These are phyloP conservation scores for Avena sativa DNA, from an alignment of 176 grass and related monocot species.

Conservation along the genomic window DNA sequence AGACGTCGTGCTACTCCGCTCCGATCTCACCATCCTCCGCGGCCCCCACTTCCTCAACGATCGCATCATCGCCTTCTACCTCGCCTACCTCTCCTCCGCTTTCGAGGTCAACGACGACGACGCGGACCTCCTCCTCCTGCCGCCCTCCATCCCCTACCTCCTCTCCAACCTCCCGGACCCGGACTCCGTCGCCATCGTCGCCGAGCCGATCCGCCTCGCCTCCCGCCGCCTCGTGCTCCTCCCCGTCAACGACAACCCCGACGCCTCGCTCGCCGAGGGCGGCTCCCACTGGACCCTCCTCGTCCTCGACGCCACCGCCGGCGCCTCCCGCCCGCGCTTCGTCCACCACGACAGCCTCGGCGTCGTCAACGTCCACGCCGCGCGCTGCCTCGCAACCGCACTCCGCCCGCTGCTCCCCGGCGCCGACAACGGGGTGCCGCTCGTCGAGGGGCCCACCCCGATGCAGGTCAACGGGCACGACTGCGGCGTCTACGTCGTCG, in stretches of 20 bases:
- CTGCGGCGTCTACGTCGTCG: slow-evolving; percentile 78
- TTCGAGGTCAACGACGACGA: slow-evolving; percentile 28
- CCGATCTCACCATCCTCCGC: slow-evolving; percentile 68
- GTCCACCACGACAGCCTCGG: slow-evolving; percentile 78
- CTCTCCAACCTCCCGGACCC: slow-evolving; percentile 67
- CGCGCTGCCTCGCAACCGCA: slow-evolving; percentile 42
- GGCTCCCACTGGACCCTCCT: slow-evolving; percentile 79
- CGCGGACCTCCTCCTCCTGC: slow-evolving; percentile 58
- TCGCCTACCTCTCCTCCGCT: slow-evolving; percentile 50
- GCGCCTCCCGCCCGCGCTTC: slow-evolving; percentile 47
- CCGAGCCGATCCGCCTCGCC: slow-evolving; percentile 55
- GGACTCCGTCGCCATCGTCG: slow-evolving; percentile 43
- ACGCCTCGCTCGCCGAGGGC: slow-evolving; percentile 52
- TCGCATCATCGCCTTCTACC: slow-evolving; percentile 80
- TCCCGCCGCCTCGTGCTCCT: slow-evolving; percentile 63
- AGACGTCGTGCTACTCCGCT: slow-evolving; percentile 65
- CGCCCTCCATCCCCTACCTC: slow-evolving; percentile 75
- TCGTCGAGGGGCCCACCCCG: slow-evolving; percentile 69
- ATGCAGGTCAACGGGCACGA: slow-evolving; percentile 76
- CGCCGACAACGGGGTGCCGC: slow-evolving; percentile 19
- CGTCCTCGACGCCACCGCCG: slow-evolving; percentile 45
- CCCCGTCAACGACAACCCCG: slow-evolving; percentile 70
- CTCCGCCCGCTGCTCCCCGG: slow-evolving; percentile 45
- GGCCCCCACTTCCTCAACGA: slow-evolving; percentile 74
- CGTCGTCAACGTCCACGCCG: slow-evolving; percentile 51